phyloP scores from a whole-genome alignment of 192 early-diverging fungal genomes.

The Backusella parvicylindrica region DNA sequence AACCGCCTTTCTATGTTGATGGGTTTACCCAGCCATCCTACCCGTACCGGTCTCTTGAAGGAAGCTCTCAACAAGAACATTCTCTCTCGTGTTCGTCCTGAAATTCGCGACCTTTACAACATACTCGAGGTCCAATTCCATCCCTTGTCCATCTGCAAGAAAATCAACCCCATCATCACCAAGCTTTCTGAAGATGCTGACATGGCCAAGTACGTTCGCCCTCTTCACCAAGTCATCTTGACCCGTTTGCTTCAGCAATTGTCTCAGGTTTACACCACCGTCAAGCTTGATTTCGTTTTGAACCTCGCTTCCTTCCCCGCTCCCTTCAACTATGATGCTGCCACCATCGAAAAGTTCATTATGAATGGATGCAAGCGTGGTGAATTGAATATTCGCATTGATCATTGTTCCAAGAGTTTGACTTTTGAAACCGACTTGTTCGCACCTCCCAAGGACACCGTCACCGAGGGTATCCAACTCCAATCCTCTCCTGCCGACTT shows the following conservation, averaged over 20 bases:
- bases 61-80: conserved; percentile 87
- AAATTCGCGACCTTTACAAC: conserved; percentile 90
- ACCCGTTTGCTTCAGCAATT: conserved; percentile 98
- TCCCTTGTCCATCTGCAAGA: conserved; percentile 96
- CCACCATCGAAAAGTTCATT: conserved; percentile 95
- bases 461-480: conserved; percentile 79
- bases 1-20: conserved; percentile 85
- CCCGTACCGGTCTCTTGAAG: conserved; percentile 86
- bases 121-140: conserved; percentile 99
- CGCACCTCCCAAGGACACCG: conserved; percentile 64
- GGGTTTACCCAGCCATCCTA: conserved; percentile 79
- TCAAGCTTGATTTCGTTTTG: conserved; percentile 93
- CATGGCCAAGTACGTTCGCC: conserved; percentile 85
- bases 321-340: conserved; percentile 79
- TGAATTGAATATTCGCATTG: conserved; percentile 92
- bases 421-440: conserved; percentile 94
- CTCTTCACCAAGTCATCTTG: conserved; percentile 93
- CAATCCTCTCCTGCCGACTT: conserved; percentile 85
- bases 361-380: conserved; percentile 97
- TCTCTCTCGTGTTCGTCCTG: conserved; percentile 80
- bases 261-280: conserved; percentile 96
- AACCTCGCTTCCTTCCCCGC: conserved; percentile 85
- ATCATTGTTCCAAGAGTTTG: conserved; percentile 86
- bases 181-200: conserved; percentile 69
- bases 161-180: conserved; percentile 86